A percentile compares a stretch with the other conserved stretches of the same genome.
phyloP scores from a whole-genome alignment of 139 green algal species.

The Zygnema cylindricum region DNA sequence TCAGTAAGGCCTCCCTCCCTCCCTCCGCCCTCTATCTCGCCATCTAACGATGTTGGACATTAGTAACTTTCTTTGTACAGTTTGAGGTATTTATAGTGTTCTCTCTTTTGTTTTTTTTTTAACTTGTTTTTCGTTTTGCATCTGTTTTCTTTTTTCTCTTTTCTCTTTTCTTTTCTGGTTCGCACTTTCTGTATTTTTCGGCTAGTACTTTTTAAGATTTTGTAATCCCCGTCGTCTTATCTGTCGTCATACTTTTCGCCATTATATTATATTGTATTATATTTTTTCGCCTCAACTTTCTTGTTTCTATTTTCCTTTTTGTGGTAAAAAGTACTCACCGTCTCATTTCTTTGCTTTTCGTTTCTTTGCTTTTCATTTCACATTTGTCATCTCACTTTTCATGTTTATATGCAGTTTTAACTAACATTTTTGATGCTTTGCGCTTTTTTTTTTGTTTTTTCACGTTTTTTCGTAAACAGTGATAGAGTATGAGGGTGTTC shows the following conservation, averaged over 20 bases:
- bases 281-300: neutral
- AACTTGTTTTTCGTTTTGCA: neutral
- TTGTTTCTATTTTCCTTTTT: neutral
- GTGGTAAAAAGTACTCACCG: too few relatives aligned
- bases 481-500: constrained; percentile 28
- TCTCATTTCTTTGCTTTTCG: neutral
- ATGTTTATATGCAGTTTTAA: neutral
- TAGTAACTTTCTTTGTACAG: too few relatives aligned
- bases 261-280: too few relatives aligned
- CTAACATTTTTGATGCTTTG: neutral
- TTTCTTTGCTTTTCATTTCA: neutral
- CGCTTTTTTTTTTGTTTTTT: neutral
- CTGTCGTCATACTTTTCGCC: too few relatives aligned
- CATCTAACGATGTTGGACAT: neutral
- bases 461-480: neutral
- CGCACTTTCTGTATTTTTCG: neutral
- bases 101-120: neutral
- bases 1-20: too few relatives aligned
- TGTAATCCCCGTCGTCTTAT: too few relatives aligned
- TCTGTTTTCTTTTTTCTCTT: neutral
- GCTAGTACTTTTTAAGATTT: too few relatives aligned
- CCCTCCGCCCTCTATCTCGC: neutral
- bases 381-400: neutral
- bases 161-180: neutral
- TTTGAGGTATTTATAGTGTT: neutral